Evolutionary conservation across 2,329 filamentous ascomycete genomes (phyloP).

Genomic region (Lizonia empirigonia): DNA sequence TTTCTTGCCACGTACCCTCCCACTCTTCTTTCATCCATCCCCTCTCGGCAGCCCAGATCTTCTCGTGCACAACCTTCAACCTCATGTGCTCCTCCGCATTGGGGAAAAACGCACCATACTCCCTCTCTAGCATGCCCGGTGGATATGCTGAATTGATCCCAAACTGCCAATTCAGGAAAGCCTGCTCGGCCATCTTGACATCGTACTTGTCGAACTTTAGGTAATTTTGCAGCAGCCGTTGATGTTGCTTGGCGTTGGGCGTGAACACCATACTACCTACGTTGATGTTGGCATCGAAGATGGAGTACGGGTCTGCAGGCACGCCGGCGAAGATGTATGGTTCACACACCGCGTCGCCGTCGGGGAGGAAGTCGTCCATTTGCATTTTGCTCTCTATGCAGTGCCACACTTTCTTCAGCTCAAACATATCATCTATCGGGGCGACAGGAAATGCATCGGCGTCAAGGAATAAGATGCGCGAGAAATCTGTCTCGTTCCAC

Average conservation of each 20-base stretch:
- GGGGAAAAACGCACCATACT: conserved; percentile 40
- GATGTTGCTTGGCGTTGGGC: conserved; percentile 37
- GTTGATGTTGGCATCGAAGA: conserved; percentile 31
- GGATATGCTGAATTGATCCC: conserved; percentile 36
- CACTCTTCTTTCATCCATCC: conserved; percentile 36
- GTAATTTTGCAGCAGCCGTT: conserved; percentile 42
- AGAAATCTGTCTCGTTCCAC: conserved; percentile 42
- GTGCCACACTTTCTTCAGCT: conserved; percentile 23
- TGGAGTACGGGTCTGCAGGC: conserved; percentile 15
- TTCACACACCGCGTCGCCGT: conserved; percentile 34
- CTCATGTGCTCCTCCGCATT: conserved; percentile 29
- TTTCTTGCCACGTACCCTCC: conserved; percentile 31
- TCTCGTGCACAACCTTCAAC: conserved; percentile 45
- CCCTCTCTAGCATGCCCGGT: conserved; percentile 26
- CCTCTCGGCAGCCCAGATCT: conserved; percentile 34
- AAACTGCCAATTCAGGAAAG: conserved; percentile 45
- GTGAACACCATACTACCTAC: conserved; percentile 43
- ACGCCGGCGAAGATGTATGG: conserved; percentile 38
- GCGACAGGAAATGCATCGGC: conserved; percentile 42
- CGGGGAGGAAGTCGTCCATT: conserved; percentile 32
- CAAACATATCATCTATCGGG: conserved; percentile 41
- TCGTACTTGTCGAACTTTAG: conserved; percentile 39
- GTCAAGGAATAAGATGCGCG: conserved; percentile 41
- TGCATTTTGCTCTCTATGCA: conserved; percentile 32
- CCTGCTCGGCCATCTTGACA: conserved; percentile 42